A percentile compares a stretch with the other conserved stretches of the same genome.
Conservation (phyloP, 140 eudicot species). For the Anethum foeniculum region DNA sequence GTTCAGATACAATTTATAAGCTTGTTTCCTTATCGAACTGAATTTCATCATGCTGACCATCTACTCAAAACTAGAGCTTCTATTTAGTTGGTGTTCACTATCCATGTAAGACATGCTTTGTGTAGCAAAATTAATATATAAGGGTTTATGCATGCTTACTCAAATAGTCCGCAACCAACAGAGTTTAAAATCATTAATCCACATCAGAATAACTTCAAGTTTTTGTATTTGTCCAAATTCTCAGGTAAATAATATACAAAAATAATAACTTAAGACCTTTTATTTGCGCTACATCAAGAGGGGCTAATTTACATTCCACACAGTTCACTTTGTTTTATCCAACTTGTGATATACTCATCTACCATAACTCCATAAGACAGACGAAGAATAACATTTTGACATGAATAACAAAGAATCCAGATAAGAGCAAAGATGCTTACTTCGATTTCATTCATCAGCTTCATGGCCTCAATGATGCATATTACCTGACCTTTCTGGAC, state of each 20-base stretch:
- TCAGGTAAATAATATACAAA: not conserved
- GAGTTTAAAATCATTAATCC: not conserved
- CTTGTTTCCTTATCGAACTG: not conserved
- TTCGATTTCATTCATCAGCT: slow-evolving; percentile 57
- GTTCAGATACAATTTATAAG: not conserved
- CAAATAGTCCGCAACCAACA: not conserved
- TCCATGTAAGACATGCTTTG: not conserved
- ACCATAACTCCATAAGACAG: not conserved
- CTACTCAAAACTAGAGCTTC: not conserved
- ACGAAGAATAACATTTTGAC: not conserved
- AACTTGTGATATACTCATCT: not conserved
- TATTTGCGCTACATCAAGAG: not conserved
- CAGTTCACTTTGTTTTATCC: not conserved
- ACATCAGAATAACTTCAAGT: not conserved
- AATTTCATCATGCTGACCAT: not conserved
- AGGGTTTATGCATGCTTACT: not conserved
- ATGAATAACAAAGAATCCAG: not conserved
- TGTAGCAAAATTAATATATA: not conserved
- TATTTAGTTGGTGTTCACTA: not conserved
- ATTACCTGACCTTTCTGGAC: slow-evolving; percentile 53
- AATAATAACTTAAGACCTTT: not conserved
- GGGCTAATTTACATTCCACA: not conserved
- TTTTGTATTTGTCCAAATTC: not conserved
- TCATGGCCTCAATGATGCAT: slow-evolving; percentile 61
- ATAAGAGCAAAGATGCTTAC: slow-evolving; percentile 21